Percentiles rank a stretch among this genome's conserved stretches.
Evolutionary conservation across 192 early-diverging fungal species (phyloP).

Genomic region (Backusella macrospora): DNA sequence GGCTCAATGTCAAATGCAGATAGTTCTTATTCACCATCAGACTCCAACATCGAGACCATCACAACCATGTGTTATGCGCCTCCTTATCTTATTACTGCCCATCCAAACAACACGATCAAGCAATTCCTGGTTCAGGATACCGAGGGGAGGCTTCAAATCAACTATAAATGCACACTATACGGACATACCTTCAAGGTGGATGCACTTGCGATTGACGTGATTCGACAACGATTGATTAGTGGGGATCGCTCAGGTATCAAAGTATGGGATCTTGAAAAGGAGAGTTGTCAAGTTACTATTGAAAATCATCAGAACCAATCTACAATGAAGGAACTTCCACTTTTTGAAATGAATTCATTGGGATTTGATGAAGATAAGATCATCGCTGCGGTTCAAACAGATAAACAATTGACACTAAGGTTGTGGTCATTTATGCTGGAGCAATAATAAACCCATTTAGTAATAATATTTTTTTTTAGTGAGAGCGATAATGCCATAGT

Average conservation of each 20-base stretch:
- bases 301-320: conserved; percentile 7
- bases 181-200: conserved; percentile 49
- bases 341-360: not conserved
- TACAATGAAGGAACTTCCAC: not conserved
- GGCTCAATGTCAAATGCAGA: conserved; percentile 15
- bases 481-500: not conserved
- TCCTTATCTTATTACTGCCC: conserved; percentile 50
- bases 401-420: not conserved
- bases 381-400: not conserved
- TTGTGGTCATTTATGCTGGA: conserved; percentile 4
- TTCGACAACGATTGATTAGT: conserved; percentile 42
- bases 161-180: conserved; percentile 46
- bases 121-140: conserved; percentile 40
- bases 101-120: conserved; percentile 52
- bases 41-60: conserved; percentile 24
- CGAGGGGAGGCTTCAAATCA: conserved; percentile 20
- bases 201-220: conserved; percentile 50
- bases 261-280: conserved; percentile 47
- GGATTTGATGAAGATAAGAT: conserved; percentile 20
- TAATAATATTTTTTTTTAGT: not conserved
- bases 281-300: not conserved
- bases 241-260: conserved; percentile 49
- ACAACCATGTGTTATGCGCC: conserved; percentile 38
- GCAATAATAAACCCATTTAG: not conserved
- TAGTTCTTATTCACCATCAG: conserved; percentile 6